Evolutionary conservation across 208 protist genomes (phyloP).

Genomic region (Crithidia fasciculata): DNA sequence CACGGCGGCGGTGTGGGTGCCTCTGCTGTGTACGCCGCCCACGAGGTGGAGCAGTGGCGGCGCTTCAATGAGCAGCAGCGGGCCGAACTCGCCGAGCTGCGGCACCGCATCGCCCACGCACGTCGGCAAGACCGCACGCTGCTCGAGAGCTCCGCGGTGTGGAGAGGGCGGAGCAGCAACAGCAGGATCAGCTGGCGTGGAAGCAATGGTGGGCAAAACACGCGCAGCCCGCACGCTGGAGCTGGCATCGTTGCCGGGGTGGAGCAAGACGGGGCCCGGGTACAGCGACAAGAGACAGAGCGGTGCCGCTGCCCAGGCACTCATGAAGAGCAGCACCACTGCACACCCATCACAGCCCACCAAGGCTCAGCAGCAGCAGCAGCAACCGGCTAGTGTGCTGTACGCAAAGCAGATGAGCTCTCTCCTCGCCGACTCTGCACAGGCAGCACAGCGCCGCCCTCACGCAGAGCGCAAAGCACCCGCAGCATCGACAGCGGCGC

Average conservation of each 20-base stretch:
- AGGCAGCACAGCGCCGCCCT: neutral
- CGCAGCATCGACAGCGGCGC: neutral
- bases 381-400: neutral
- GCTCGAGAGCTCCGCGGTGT: conserved; percentile 16
- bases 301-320: neutral
- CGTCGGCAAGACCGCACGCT: conserved; percentile 41
- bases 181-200: too few relatives aligned
- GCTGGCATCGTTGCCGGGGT: neutral
- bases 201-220: neutral
- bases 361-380: neutral
- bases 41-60: conserved; percentile 45
- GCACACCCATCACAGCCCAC: neutral
- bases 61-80: conserved; percentile 68
- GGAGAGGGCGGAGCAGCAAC: too few relatives aligned
- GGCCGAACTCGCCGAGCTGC: conserved; percentile 45
- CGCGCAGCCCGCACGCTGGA: conserved; percentile 11
- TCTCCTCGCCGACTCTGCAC: neutral
- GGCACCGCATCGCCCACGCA: conserved; percentile 41
- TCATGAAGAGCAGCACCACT: neutral
- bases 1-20: too few relatives aligned
- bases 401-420: neutral
- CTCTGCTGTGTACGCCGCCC: too few relatives aligned
- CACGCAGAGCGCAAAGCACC: neutral
- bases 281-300: neutral
- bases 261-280: neutral